Evolutionary conservation across 2,329 filamentous ascomycete species (phyloP).

Genomic region (Lachnellula hyalina): DNA sequence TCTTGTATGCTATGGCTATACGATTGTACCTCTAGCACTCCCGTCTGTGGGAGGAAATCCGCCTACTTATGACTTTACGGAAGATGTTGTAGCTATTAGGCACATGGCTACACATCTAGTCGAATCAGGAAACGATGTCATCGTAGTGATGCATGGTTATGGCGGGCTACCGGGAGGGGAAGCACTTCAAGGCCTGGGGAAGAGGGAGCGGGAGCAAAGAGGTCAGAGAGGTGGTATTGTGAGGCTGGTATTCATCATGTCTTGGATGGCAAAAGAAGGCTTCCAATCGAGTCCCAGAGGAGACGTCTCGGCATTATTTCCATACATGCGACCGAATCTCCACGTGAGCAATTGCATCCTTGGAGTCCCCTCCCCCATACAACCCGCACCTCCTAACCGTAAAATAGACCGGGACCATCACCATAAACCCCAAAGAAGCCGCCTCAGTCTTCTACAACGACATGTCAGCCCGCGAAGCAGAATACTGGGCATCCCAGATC

Average conservation of each 20-base stretch:
- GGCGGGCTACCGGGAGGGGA: slow-evolving; percentile 24
- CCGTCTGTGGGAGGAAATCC: slow-evolving; percentile 33
- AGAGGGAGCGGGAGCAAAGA: slow-evolving; percentile 18
- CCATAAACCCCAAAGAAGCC: slow-evolving; percentile 31
- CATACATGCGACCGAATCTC: slow-evolving; percentile 33
- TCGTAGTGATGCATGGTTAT: slow-evolving; percentile 25
- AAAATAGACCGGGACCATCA: slow-evolving; percentile 29
- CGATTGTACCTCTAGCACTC: slow-evolving; percentile 30
- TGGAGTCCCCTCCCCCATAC: slow-evolving; percentile 25
- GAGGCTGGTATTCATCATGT: slow-evolving; percentile 37
- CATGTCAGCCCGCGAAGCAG: slow-evolving; percentile 34
- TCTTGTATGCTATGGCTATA: slow-evolving; percentile 30
- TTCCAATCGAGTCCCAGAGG: slow-evolving; percentile 13
- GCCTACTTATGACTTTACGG: slow-evolving; percentile 33
- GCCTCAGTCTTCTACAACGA: slow-evolving; percentile 40
- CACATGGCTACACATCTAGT: slow-evolving; percentile 30
- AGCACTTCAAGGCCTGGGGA: slow-evolving; percentile 22
- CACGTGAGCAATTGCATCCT: slow-evolving; percentile 16
- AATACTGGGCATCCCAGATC: slow-evolving; percentile 37
- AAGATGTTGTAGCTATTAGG: slow-evolving; percentile 35
- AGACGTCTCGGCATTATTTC: slow-evolving; percentile 27
- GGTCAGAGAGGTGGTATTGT: slow-evolving; percentile 22
- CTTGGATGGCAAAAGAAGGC: slow-evolving; percentile 26
- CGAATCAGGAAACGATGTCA: slow-evolving; percentile 29
- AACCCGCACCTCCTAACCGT: slow-evolving; percentile 2